Base-by-base conservation (phyloP, 352 stramenopile genomes). In the Bremia lactucae region DNA sequence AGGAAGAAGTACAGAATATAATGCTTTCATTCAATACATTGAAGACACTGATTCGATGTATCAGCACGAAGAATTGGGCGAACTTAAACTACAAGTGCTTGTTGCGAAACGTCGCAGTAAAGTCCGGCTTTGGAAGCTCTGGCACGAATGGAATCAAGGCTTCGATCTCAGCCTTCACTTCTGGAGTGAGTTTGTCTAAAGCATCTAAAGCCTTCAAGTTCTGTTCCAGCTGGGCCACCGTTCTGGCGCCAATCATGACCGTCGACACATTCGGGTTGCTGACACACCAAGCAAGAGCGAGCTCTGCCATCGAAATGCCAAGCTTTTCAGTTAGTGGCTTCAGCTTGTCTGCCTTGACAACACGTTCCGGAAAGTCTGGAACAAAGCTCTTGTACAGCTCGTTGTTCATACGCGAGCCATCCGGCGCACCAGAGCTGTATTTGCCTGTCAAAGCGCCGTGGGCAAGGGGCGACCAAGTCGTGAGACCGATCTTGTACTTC, bases 281-380 rank as follows among this genome's bases (percentile, higher is more conserved):
- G n/a, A n/a, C n/a, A 22, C 61, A 72, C 74, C 74, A 87, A 16
- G 69, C 72, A 21, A 87, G 43, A 1, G 74, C 68, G 16, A 87
- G 47, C 34, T 72, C 61, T 1, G 55, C 46, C 24, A 77, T 25
- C 1, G 46, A 55, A 36, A 65, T 69, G 18, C 53, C 61, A 4
- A 87, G 39, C 25, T 76, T 35, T 5, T 64, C 49, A 7, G 67
- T 62, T 6, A 74, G 52, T 8, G 52, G 50, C 22, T 79, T 60
- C 8, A 70, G 53, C 47, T 55, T 37, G 42, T 67, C 42, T 13
- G 53, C 37, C 40, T 65, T 69, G 33, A 45, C 45, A 10, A 55
- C 48, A 9, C 43, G 45, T 4, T 44, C 55, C 6, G 52, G 43
- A 11, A 70, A 49, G 4, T 53, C 37, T 3, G 33, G 40, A 25